These are phyloP conservation scores for Bisporella sp. DNA, from an alignment of 2,329 filamentous ascomycete genomes.

Conservation along the genomic window DNA sequence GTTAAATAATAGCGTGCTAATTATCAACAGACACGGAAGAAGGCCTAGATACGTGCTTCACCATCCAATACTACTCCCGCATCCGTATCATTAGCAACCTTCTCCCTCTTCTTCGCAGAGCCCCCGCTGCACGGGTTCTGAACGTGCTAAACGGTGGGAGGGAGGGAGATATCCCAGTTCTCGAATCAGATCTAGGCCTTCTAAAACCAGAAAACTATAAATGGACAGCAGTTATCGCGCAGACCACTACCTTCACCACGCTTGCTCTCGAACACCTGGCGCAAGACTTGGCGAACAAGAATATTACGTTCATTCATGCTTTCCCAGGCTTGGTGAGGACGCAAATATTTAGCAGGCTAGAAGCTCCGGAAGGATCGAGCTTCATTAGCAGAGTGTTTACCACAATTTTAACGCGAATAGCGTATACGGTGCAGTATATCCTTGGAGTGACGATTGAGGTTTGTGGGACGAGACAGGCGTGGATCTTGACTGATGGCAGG, in stretches of 20 bases:
- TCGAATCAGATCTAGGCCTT: slow-evolving; percentile 34
- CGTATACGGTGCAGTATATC: slow-evolving; percentile 8
- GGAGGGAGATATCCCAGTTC: slow-evolving; percentile 37
- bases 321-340: slow-evolving; percentile 25
- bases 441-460: slow-evolving; percentile 16
- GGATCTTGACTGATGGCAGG: slow-evolving; percentile 21
- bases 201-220: slow-evolving; percentile 24
- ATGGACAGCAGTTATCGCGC: slow-evolving; percentile 34
- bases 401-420: slow-evolving; percentile 11
- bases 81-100: slow-evolving; percentile 47
- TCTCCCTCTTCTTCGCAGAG: slow-evolving; percentile 40
- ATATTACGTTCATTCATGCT: slow-evolving; percentile 31
- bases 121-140: slow-evolving; percentile 41
- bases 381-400: not conserved
- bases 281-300: slow-evolving; percentile 28
- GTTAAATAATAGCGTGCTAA: not conserved
- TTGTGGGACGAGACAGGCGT: slow-evolving; percentile 30
- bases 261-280: slow-evolving; percentile 41
- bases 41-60: slow-evolving; percentile 41
- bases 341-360: slow-evolving; percentile 23
- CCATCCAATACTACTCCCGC: slow-evolving; percentile 48
- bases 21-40: slow-evolving; percentile 42
- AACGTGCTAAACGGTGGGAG: slow-evolving; percentile 42
- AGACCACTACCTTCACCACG: slow-evolving; percentile 35
- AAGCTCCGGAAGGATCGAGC: slow-evolving; percentile 15